Evolutionary conservation across 805 yeast genomes (phyloP).

Genomic region (Kodamaea kakaduensis): DNA sequence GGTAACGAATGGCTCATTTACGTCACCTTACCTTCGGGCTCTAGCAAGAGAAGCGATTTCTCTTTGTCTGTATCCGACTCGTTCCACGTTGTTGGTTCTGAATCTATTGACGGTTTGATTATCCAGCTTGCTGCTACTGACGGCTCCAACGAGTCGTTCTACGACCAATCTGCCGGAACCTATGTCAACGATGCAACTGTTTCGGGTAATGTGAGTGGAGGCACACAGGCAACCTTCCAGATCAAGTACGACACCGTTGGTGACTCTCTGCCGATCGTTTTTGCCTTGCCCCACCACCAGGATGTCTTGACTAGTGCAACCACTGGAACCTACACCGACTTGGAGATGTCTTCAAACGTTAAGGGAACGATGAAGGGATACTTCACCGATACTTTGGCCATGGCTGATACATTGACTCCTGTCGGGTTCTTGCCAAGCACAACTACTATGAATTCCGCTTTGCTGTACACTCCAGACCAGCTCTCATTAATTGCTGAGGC

Average conservation of each 20-base stretch:
- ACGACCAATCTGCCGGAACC: constrained; percentile 67
- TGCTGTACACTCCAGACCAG: constrained; percentile 42
- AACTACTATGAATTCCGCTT: constrained; percentile 23
- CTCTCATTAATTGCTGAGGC: constrained; percentile 40
- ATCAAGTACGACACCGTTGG: constrained; percentile 51
- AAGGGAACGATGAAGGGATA: constrained; percentile 50
- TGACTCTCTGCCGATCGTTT: constrained; percentile 44
- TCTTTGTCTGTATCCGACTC: constrained; percentile 29
- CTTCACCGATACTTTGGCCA: constrained; percentile 34
- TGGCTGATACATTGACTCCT: constrained; percentile 37
- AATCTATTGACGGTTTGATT: constrained; percentile 40
- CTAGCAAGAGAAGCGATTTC: constrained; percentile 28
- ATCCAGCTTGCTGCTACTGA: constrained; percentile 53
- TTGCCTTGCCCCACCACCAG: constrained; percentile 54
- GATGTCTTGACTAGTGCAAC: constrained; percentile 30
- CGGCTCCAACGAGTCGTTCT: constrained; percentile 34
- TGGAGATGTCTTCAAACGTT: constrained; percentile 43
- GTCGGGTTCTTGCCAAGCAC: constrained; percentile 47
- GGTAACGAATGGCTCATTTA: constrained; percentile 50
- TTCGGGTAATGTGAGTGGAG: constrained; percentile 44
- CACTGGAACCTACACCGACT: constrained; percentile 34
- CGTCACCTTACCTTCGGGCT: constrained; percentile 37
- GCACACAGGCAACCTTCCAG: constrained; percentile 44
- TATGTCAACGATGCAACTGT: constrained; percentile 51
- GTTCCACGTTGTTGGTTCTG: constrained; percentile 33